These are phyloP conservation scores for Nannizziopsis arthrosporioides DNA, from an alignment of 2,329 filamentous ascomycete genomes.

Conservation along the genomic window DNA sequence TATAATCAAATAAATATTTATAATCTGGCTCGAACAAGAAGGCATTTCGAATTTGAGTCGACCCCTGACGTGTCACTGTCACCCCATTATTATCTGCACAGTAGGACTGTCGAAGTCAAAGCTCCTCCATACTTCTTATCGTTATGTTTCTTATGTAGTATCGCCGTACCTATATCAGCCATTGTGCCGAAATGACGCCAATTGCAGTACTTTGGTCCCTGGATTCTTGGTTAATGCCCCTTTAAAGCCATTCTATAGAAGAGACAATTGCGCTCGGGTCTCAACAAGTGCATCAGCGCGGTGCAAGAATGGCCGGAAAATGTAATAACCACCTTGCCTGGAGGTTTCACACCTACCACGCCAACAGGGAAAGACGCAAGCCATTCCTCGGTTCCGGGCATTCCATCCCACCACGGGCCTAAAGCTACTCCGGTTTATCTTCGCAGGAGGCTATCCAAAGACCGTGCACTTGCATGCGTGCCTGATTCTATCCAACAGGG, in stretches of 20 bases:
- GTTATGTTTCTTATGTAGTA: neutral
- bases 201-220: constrained; percentile 4
- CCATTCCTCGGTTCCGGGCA: neutral
- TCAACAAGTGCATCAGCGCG: neutral
- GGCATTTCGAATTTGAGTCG: constrained; percentile 1
- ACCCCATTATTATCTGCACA: neutral
- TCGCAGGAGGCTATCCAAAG: constrained; percentile 1
- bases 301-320: neutral
- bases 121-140: neutral
- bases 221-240: neutral
- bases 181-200: neutral
- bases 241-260: neutral
- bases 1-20: no score
- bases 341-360: neutral
- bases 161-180: neutral
- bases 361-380: constrained; percentile 3
- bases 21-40: no score
- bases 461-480: constrained; percentile 4
- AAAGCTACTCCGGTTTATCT: neutral
- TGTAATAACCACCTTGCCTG: neutral
- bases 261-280: neutral
- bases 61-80: constrained; percentile 8
- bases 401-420: no score
- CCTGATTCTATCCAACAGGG: constrained; percentile 9
- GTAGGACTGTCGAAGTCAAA: neutral